Evolutionary conservation across 441 rosid genomes (phyloP).

Genomic region (Rhodomyrtus psidioides): DNA sequence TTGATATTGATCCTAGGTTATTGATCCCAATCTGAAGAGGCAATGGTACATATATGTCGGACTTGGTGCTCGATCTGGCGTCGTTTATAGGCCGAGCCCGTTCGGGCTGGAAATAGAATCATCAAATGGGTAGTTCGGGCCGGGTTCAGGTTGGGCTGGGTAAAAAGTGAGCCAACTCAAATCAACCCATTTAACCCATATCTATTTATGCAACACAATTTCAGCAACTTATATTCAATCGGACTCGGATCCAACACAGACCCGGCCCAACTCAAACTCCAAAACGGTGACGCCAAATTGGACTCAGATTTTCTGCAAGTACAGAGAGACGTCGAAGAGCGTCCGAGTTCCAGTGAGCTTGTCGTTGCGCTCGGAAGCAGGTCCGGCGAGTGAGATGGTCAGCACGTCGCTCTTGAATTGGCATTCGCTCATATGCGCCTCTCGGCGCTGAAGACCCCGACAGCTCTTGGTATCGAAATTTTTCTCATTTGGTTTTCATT

Average conservation of each 20-base stretch:
- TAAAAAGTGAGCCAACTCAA: neutral
- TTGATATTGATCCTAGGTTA: neutral
- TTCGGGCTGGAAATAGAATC: neutral
- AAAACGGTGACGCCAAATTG: too few species aligned
- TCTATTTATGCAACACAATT: neutral
- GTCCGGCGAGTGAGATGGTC: too few species aligned
- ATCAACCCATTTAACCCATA: neutral
- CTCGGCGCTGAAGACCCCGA: conserved; percentile 10
- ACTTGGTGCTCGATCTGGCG: neutral
- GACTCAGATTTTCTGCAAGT: too few species aligned
- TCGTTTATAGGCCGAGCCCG: neutral
- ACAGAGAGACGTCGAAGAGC: too few species aligned
- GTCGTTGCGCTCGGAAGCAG: too few species aligned
- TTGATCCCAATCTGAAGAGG: neutral
- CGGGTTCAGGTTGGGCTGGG: neutral
- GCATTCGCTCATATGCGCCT: neutral
- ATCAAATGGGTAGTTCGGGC: fast-evolving
- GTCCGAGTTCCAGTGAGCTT: too few species aligned
- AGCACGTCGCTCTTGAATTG: too few species aligned
- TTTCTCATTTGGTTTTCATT: too few species aligned
- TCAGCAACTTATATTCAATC: neutral
- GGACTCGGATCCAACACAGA: neutral
- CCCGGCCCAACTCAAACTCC: neutral
- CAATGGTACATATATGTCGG: too few species aligned
- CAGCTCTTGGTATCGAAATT: neutral